Percentiles rank a stretch among this genome's conserved stretches.
Conservation (phyloP, 805 yeast genomes). For the Pachysolen tannophilus region DNA sequence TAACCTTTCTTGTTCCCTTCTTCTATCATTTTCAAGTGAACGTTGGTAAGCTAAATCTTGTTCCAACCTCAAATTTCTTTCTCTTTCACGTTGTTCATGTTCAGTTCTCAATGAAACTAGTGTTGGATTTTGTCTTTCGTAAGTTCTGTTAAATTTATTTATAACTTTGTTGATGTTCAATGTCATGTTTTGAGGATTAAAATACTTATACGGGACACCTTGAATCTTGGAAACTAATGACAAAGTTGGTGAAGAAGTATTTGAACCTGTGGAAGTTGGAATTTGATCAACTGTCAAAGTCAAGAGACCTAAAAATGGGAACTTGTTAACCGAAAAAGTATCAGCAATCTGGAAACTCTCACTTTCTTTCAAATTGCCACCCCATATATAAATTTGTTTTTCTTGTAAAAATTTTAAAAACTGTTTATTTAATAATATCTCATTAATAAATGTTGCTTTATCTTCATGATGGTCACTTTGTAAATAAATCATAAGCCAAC, state of each 20-base stretch:
- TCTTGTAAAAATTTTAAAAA: conserved; percentile 41
- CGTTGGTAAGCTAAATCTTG: conserved; percentile 75
- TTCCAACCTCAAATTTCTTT: conserved; percentile 51
- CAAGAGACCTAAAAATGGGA: conserved; percentile 78
- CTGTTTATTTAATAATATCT: conserved; percentile 42
- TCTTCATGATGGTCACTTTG: conserved; percentile 69
- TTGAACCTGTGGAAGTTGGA: conserved; percentile 51
- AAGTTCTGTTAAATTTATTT: conserved; percentile 26
- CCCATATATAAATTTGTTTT: conserved; percentile 68
- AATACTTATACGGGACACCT: conserved; percentile 42
- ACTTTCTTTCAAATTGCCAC: conserved; percentile 72
- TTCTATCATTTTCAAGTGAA: conserved; percentile 61
- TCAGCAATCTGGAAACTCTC: conserved; percentile 83
- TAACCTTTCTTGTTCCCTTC: conserved; percentile 36
- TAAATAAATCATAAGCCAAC: conserved; percentile 66
- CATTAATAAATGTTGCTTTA: conserved; percentile 40
- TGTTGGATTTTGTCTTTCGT: conserved; percentile 50
- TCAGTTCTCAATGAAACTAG: conserved; percentile 55
- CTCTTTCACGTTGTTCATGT: conserved; percentile 48
- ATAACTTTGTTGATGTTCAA: conserved; percentile 25
- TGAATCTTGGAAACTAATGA: conserved; percentile 57
- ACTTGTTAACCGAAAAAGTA: conserved; percentile 58
- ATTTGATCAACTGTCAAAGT: conserved; percentile 52
- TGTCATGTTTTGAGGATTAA: conserved; percentile 14
- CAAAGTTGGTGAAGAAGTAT: conserved; percentile 45